A percentile compares a stretch with the other conserved stretches of the same genome.
Evolutionary conservation across 176 grass and related monocot species (phyloP).

Genomic region (Raddia distichophylla): DNA sequence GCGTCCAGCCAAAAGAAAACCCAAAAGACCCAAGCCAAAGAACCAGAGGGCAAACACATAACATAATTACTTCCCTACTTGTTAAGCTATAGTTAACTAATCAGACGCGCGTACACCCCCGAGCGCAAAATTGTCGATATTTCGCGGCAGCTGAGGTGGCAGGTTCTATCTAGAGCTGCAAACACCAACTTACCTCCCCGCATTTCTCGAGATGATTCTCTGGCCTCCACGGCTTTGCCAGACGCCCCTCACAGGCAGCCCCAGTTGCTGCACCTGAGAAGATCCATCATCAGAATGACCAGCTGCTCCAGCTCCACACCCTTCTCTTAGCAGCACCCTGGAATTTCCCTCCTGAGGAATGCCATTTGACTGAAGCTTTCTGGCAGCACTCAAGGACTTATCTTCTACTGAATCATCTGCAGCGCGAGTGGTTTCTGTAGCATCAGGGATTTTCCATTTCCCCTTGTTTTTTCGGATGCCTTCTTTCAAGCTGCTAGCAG

Average conservation of each 20-base stretch:
- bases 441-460: constrained; percentile 41
- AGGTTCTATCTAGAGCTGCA: background rate
- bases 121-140: background rate
- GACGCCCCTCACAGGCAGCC: constrained; percentile 43
- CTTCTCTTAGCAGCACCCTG: constrained; percentile 59
- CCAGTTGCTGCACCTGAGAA: constrained; percentile 8
- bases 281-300: constrained; percentile 26
- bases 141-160: background rate
- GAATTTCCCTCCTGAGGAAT: constrained; percentile 48
- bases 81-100: background rate
- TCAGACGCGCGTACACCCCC: background rate
- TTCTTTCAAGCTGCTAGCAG: constrained; percentile 32
- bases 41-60: background rate
- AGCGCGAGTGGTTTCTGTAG: constrained; percentile 24
- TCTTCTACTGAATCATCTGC: constrained; percentile 35
- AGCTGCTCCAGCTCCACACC: constrained; percentile 52
- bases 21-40: background rate
- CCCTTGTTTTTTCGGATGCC: constrained; percentile 39
- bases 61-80: background rate
- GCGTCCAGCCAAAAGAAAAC: too few relatives aligned
- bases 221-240: constrained; percentile 58
- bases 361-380: constrained; percentile 47
- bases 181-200: constrained; percentile 25
- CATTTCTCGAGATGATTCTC: constrained; percentile 31
- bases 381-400: constrained; percentile 42